These are phyloP conservation scores for Yamadazyma paraphyllophila DNA, from an alignment of 805 yeast species.

Conservation along the genomic window DNA sequence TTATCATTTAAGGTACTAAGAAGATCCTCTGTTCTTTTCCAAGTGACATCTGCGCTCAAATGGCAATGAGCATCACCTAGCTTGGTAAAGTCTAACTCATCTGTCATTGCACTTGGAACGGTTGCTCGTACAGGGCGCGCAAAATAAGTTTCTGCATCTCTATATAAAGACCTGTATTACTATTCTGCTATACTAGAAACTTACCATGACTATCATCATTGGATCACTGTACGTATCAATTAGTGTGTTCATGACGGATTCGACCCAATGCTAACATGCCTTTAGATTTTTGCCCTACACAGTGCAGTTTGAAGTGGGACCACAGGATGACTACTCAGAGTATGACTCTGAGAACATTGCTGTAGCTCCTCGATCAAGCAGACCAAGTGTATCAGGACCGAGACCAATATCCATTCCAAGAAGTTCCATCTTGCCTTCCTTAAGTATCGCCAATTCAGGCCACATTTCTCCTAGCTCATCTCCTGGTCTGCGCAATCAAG, in stretches of 20 bases:
- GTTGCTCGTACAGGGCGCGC: neutral
- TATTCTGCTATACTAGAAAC: neutral
- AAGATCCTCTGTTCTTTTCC: conserved; percentile 12
- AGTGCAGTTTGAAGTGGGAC: conserved; percentile 60
- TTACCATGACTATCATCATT: conserved; percentile 62
- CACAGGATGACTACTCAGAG: conserved; percentile 11
- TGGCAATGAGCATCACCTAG: conserved; percentile 30
- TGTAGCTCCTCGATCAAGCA: neutral
- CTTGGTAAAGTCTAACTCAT: neutral
- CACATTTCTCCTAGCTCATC: conserved; percentile 12
- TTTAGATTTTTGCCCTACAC: conserved; percentile 67
- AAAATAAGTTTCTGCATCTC: neutral
- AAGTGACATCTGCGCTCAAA: conserved; percentile 17
- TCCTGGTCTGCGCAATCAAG: conserved; percentile 11
- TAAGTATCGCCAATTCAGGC: conserved; percentile 32
- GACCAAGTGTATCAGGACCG: conserved; percentile 8
- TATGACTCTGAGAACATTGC: conserved; percentile 5
- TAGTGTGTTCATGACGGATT: neutral
- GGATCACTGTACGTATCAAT: conserved; percentile 59
- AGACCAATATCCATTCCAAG: conserved; percentile 12
- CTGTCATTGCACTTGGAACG: neutral
- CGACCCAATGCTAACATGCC: conserved; percentile 16
- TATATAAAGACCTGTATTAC: no score
- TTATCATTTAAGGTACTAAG: conserved; percentile 9
- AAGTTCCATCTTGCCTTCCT: conserved; percentile 33